Base-by-base conservation (phyloP, 768 basidiomycete species). In the Crepidotus variabilis region DNA sequence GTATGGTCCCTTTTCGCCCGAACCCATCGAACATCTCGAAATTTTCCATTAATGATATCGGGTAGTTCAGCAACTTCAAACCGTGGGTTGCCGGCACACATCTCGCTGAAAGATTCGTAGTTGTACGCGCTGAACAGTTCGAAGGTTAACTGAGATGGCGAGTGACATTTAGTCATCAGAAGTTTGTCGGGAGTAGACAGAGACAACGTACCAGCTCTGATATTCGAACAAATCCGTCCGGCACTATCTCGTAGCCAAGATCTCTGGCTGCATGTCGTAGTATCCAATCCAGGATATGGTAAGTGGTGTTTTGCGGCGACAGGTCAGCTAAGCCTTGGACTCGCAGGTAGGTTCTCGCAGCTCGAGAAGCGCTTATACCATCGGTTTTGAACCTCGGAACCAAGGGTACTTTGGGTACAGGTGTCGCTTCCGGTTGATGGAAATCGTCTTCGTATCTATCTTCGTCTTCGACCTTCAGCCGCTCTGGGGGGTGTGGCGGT, bases 181-280 rank as follows among this genome's bases (percentile, higher is more conserved):
- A 8, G 28, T 28, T 4, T 4, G 28, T 8, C 28, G 8, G 28
- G 28, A 28, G 28, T 28, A 8, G 28, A 28, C 3, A 8, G 28
- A 2, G 33, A 34, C 8, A 34, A 74, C 88, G 61, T 65, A 94
- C 92, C 55, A 94, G 71, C 48, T 92, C 88, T 13, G 75, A 68
- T 6, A 94, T 81, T 50, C 79, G 79, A 22, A 88, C 82, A 66
- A 84, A 94, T 1, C 93, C 93, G 56, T 94, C 93, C 13, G 82
- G 67, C 21, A 60, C 45, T 11, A 68, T 54, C 35, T 53, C 36
- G 34, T 57, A 64, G n/a, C 65, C 67, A 14, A 65, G 34, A 1
- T 56, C 48, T 33, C 58, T 57, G 2, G 67, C 67, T 0, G 58
- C 51, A 33, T 63, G 58, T 13, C 67, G 67, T 48, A 68, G 49